Evolutionary conservation across 371 early-diverging fungal genomes (phyloP).

Genomic region (Lichtheimia ramosa): DNA sequence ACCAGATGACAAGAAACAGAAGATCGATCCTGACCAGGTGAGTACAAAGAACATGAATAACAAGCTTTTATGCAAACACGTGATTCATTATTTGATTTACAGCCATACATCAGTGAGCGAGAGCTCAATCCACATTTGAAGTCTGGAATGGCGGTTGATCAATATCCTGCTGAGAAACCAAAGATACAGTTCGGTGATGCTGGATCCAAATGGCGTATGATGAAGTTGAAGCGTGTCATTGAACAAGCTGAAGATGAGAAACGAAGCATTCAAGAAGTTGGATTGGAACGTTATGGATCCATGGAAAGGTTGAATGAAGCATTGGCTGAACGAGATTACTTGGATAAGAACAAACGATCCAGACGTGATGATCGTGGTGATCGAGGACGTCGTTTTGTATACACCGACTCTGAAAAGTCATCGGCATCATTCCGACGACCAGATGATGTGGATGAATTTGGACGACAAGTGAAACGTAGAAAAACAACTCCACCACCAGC

Average conservation of each 20-base stretch:
- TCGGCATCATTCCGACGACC: slow-evolving; percentile 24
- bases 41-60: slow-evolving; percentile 6
- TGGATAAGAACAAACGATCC: slow-evolving; percentile 48
- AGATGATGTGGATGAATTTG: slow-evolving; percentile 42
- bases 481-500: slow-evolving; percentile 13
- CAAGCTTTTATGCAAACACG: background rate
- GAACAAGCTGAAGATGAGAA: slow-evolving; percentile 75
- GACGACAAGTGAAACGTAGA: slow-evolving; percentile 25
- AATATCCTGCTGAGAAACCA: slow-evolving; percentile 41
- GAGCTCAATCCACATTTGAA: slow-evolving; percentile 56
- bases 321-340: slow-evolving; percentile 63
- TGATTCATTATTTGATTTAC: background rate
- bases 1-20: slow-evolving; percentile 29
- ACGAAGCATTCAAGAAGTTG: slow-evolving; percentile 65
- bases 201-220: slow-evolving; percentile 84
- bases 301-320: slow-evolving; percentile 69
- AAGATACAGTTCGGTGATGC: slow-evolving; percentile 64
- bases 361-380: slow-evolving; percentile 3
- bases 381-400: slow-evolving; percentile 30
- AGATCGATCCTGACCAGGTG: slow-evolving; percentile 44
- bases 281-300: slow-evolving; percentile 74
- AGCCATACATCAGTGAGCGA: slow-evolving; percentile 51
- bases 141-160: slow-evolving; percentile 43
- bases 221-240: slow-evolving; percentile 68
- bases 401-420: slow-evolving; percentile 25